Conservation (phyloP, 1,139 yeast genomes). For the Schwanniomyces etchellsii region DNA sequence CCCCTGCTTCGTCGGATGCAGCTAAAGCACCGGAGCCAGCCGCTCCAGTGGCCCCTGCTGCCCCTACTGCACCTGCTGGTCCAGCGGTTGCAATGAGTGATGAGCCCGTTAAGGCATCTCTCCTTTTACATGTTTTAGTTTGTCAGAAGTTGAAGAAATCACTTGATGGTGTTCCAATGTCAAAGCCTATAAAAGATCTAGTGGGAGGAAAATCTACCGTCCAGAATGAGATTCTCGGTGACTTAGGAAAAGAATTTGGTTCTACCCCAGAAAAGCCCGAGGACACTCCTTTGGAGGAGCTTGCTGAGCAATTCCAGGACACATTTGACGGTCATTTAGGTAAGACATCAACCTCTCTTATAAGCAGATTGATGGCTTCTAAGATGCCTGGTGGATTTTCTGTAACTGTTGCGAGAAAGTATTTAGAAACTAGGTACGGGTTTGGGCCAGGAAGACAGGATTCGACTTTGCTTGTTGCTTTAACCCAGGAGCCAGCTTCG, state of each 20-base stretch:
- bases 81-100: constrained; percentile 83
- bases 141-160: constrained; percentile 95
- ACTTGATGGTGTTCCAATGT: constrained; percentile 75
- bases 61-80: constrained; percentile 59
- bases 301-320: constrained; percentile 93
- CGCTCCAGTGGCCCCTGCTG: constrained; percentile 51
- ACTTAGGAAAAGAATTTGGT: constrained; percentile 96
- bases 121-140: constrained; percentile 81
- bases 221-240: constrained; percentile 97
- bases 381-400: constrained; percentile 99
- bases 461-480: constrained; percentile 72
- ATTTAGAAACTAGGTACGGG: constrained; percentile 87
- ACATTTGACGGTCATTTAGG: constrained; percentile 84
- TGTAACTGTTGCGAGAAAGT: constrained; percentile 83
- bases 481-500: constrained; percentile 84
- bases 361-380: constrained; percentile 88
- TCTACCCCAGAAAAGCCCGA: constrained; percentile 98
- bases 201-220: constrained; percentile 98
- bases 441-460: constrained; percentile 93
- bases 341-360: constrained; percentile 82
- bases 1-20: constrained; percentile 32
- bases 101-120: constrained; percentile 80
- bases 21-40: constrained; percentile 44
- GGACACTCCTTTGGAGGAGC: constrained; percentile 91
- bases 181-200: constrained; percentile 92